Evolutionary conservation across 768 basidiomycete species (phyloP).

Genomic region (Rhizopogon roseolus): DNA sequence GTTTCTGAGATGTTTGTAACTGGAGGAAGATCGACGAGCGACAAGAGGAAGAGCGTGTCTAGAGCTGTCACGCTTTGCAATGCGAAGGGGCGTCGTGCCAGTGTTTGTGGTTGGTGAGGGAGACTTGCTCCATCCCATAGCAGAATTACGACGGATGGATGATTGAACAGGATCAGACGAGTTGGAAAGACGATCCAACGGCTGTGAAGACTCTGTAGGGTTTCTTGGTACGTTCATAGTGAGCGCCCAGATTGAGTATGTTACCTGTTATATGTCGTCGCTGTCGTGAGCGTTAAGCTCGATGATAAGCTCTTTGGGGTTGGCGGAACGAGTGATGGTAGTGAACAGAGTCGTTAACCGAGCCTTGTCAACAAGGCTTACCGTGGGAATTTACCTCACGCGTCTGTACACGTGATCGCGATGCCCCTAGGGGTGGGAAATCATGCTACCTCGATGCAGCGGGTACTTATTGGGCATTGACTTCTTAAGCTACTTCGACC

Average conservation of each 20-base stretch:
- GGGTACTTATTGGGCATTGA: too few species aligned
- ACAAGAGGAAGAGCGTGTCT: constrained; percentile 42
- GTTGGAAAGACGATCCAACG: constrained; percentile 57
- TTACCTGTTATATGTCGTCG: constrained; percentile 10
- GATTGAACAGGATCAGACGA: constrained; percentile 61
- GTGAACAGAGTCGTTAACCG: neutral
- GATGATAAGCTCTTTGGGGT: constrained; percentile 5
- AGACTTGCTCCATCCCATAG: constrained; percentile 40
- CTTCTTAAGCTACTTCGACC: too few species aligned
- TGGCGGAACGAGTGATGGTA: constrained; percentile 7
- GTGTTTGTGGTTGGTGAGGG: constrained; percentile 20
- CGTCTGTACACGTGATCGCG: constrained; percentile 26
- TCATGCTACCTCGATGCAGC: too few species aligned
- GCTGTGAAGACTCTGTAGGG: constrained; percentile 30
- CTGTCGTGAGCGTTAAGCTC: constrained; percentile 10
- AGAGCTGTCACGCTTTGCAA: constrained; percentile 35
- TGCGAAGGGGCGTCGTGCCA: constrained; percentile 62
- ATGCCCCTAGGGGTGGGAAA: neutral
- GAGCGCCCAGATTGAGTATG: constrained; percentile 12
- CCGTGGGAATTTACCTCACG: constrained; percentile 26
- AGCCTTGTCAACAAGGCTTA: constrained; percentile 6
- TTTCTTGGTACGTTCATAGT: constrained; percentile 23
- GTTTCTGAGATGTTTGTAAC: constrained; percentile 72
- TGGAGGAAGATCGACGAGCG: constrained; percentile 69
- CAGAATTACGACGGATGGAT: constrained; percentile 59